Percentiles rank a stretch among this genome's conserved stretches.
Conservation (phyloP, 2,329 filamentous ascomycete genomes). For the Xenoacremonium recifei region DNA sequence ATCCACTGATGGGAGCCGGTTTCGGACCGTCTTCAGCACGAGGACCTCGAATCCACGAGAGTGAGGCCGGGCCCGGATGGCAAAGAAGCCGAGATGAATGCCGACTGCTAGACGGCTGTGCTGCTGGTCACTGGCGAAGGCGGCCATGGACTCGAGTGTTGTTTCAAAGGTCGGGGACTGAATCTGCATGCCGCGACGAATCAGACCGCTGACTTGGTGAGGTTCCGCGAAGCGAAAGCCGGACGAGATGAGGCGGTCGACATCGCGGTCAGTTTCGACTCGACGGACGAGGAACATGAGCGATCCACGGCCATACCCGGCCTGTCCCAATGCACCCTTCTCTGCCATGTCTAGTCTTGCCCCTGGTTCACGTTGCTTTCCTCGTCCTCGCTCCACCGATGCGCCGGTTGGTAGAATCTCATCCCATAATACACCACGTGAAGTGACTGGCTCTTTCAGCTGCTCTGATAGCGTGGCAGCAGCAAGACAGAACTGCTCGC, state of each 20-base stretch:
- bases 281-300: slow-evolving; percentile 76
- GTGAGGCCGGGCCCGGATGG: slow-evolving; percentile 50
- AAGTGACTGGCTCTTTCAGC: slow-evolving; percentile 60
- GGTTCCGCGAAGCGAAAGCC: slow-evolving; percentile 78
- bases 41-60: slow-evolving; percentile 65
- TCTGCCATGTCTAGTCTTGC: slow-evolving; percentile 37
- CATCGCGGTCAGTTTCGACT: slow-evolving; percentile 56
- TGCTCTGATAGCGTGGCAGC: slow-evolving; percentile 70
- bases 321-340: slow-evolving; percentile 33
- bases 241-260: slow-evolving; percentile 62
- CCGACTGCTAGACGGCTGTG: slow-evolving; percentile 48
- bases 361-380: slow-evolving; percentile 18
- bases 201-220: slow-evolving; percentile 64
- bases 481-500: slow-evolving; percentile 79
- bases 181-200: slow-evolving; percentile 74
- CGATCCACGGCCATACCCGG: slow-evolving; percentile 66
- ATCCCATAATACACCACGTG: slow-evolving; percentile 71
- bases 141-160: slow-evolving; percentile 64
- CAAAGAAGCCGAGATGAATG: slow-evolving; percentile 59
- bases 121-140: slow-evolving; percentile 50
- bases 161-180: slow-evolving; percentile 58
- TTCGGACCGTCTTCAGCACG: slow-evolving; percentile 53
- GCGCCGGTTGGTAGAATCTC: slow-evolving; percentile 68
- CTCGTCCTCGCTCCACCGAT: slow-evolving; percentile 18
- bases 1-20: slow-evolving; percentile 59